Conservation (phyloP, 768 basidiomycete genomes). For the Lactarius deliciosus region DNA sequence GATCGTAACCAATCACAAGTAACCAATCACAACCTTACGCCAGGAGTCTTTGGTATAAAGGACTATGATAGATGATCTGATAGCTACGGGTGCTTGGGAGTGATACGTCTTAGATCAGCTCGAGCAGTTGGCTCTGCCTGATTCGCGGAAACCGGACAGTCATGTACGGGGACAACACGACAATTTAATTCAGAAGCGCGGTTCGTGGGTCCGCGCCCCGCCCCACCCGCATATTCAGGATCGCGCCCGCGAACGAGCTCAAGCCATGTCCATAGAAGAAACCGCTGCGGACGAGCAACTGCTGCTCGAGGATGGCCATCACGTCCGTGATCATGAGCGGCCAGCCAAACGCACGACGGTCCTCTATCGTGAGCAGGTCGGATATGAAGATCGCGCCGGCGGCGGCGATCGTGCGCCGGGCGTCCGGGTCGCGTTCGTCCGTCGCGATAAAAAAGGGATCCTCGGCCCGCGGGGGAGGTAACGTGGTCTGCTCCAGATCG, state of each 20-base stretch:
- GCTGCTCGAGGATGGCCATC: conserved; percentile 44
- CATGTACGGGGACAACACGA: background rate
- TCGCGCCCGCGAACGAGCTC: conserved; percentile 42
- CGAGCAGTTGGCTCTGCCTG: no score
- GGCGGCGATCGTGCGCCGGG: conserved; percentile 36
- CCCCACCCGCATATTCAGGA: conserved; percentile 40
- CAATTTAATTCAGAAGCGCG: conserved; percentile 37
- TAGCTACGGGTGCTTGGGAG: background rate
- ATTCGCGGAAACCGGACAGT: background rate
- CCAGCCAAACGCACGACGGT: conserved; percentile 43
- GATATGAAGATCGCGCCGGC: conserved; percentile 43
- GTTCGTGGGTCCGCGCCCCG: conserved; percentile 40
- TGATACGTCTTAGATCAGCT: no score
- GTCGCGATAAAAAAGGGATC: conserved; percentile 39
- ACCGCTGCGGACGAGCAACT: conserved; percentile 36
- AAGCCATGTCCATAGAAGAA: conserved; percentile 43
- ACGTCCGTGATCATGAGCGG: conserved; percentile 44
- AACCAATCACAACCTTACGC: no score
- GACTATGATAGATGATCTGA: background rate
- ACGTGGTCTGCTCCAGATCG: conserved; percentile 11
- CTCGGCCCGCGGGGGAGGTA: conserved; percentile 13
- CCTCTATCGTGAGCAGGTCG: conserved; percentile 45
- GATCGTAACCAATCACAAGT: no score
- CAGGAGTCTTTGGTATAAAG: background rate
- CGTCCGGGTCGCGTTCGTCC: conserved; percentile 43